phyloP scores from a whole-genome alignment of 768 basidiomycete genomes.

The Tulasnella calospora region DNA sequence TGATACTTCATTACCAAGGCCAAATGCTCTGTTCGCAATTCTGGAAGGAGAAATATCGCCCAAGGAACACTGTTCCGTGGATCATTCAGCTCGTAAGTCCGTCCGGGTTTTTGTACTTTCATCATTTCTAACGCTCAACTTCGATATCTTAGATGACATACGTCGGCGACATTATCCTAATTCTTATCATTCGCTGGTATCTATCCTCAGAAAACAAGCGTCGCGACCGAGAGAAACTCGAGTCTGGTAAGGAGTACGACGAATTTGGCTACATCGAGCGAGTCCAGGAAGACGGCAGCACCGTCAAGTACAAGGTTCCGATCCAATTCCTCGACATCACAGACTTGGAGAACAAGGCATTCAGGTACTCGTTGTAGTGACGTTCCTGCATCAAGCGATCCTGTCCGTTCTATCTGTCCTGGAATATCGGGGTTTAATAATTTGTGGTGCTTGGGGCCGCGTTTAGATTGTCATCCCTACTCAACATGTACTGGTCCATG shows the following conservation, averaged over 20 bases:
- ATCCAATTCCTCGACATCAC: slow-evolving; percentile 24
- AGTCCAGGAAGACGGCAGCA: slow-evolving; percentile 12
- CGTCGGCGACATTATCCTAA: slow-evolving; percentile 13
- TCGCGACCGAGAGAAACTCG: slow-evolving; percentile 24
- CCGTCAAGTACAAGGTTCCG: slow-evolving; percentile 19
- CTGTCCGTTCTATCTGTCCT: background rate
- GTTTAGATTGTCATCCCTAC: too few relatives aligned
- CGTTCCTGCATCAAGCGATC: background rate
- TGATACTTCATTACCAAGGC: background rate
- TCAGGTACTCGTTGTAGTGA: slow-evolving; percentile 14
- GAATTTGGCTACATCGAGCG: slow-evolving; percentile 26
- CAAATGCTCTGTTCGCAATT: slow-evolving; percentile 27
- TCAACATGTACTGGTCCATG: too few relatives aligned
- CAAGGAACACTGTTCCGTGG: slow-evolving; percentile 27
- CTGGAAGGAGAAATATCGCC: slow-evolving; percentile 27
- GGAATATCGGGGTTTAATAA: background rate
- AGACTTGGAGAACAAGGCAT: slow-evolving; percentile 18
- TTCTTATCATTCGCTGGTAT: slow-evolving; percentile 23
- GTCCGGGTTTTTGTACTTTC: background rate
- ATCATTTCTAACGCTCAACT: background rate
- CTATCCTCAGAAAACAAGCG: slow-evolving; percentile 29
- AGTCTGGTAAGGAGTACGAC: slow-evolving; percentile 12
- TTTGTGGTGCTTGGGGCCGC: too few relatives aligned
- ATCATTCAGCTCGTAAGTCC: slow-evolving; percentile 19
- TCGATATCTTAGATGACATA: background rate